Percentiles rank a stretch among this genome's conserved stretches.
Conservation (phyloP, 2,329 filamentous ascomycete genomes). For the Hypoxylon sp. region DNA sequence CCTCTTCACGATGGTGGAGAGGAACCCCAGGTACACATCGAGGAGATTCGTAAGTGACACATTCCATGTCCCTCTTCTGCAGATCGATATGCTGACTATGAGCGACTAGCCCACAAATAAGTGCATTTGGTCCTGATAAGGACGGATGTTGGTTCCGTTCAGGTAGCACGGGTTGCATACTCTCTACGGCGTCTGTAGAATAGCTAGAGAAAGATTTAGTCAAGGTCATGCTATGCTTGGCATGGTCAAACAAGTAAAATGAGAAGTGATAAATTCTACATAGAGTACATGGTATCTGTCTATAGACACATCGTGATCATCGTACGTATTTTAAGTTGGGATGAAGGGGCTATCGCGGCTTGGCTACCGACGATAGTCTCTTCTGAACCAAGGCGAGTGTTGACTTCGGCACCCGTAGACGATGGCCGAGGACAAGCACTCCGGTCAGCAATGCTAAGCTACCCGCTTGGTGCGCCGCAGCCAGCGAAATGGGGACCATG, state of each 20-base stretch:
- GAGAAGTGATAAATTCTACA: conserved; percentile 44
- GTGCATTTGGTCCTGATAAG: not conserved
- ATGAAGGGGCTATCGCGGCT: conserved; percentile 28
- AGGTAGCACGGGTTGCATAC: conserved; percentile 17
- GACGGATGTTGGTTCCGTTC: conserved; percentile 2
- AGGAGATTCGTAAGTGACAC: conserved; percentile 45
- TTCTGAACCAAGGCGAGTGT: conserved; percentile 73
- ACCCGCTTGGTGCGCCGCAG: conserved; percentile 93
- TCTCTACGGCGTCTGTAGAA: conserved; percentile 34
- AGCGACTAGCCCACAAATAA: conserved; percentile 41
- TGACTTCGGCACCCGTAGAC: conserved; percentile 80
- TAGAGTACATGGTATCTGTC: conserved; percentile 42
- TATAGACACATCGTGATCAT: conserved; percentile 28
- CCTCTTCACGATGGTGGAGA: conserved; percentile 34
- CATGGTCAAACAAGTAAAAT: conserved; percentile 25
- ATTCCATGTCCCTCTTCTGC: not conserved
- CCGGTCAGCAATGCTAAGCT: conserved; percentile 88
- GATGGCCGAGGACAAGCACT: conserved; percentile 82
- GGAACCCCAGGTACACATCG: conserved; percentile 43
- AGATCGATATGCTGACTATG: conserved; percentile 14
- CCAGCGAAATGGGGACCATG: conserved; percentile 89
- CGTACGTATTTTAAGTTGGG: conserved; percentile 14
- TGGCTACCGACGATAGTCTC: conserved; percentile 56
- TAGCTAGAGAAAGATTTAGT: conserved; percentile 19
- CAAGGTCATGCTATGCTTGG: conserved; percentile 11